Evolutionary conservation across 129 eudicot species (phyloP).

Genomic region (Helianthus annuus): HanXRQr2.0-SUNRISE NC_035446.2:144466499-144466998

Average conservation of each 20-base stretch:
- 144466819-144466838: background rate
- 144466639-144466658: constrained; percentile 36
- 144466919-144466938: too few species aligned
- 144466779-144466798: constrained; percentile 2
- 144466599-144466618: background rate
- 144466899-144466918: too few species aligned
- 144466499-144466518: constrained; percentile 44
- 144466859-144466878: background rate
- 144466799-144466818: background rate
- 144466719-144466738: constrained; percentile 30
- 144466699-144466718: constrained; percentile 32
- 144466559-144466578: constrained; percentile 28
- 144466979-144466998: too few species aligned
- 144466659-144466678: constrained; percentile 37
- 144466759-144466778: constrained; percentile 7
- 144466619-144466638: constrained; percentile 31
- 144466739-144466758: constrained; percentile 29
- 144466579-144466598: constrained; percentile 35
- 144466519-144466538: constrained; percentile 26
- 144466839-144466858: constrained; percentile 26
- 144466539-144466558: constrained; percentile 40
- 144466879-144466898: too few species aligned
- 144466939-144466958: too few species aligned
- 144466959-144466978: too few species aligned
- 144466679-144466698: constrained; percentile 34